These are phyloP conservation scores for Starmerella bombicola DNA, from an alignment of 805 yeast species.

Conservation along the genomic window DNA sequence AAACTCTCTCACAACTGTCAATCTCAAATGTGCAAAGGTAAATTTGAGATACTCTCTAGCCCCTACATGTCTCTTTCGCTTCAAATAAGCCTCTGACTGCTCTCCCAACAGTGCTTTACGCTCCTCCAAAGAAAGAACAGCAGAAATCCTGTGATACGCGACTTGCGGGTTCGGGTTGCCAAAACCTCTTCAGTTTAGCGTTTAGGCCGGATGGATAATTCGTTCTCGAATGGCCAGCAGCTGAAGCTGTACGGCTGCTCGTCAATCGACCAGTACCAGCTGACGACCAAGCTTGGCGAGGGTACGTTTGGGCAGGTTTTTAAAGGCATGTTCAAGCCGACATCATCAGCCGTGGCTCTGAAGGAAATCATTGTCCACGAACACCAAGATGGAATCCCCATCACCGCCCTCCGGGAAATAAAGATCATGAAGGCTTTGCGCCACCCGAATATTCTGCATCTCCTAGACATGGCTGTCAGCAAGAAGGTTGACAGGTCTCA, in stretches of 20 bases:
- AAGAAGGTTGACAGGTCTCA: conserved; percentile 20
- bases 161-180: too few relatives aligned
- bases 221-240: too few relatives aligned
- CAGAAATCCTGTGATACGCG: too few relatives aligned
- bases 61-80: too few relatives aligned
- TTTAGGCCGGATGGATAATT: too few relatives aligned
- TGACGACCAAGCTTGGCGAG: conserved; percentile 45
- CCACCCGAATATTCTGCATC: conserved; percentile 61
- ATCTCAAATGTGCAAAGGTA: too few relatives aligned
- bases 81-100: too few relatives aligned
- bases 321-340: conserved; percentile 48
- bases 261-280: conserved; percentile 26
- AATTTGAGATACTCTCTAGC: too few relatives aligned
- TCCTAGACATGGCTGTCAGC: conserved; percentile 60
- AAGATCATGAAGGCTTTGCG: conserved; percentile 58
- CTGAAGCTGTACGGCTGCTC: conserved; percentile 28
- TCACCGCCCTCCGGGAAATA: conserved; percentile 89
- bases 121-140: too few relatives aligned
- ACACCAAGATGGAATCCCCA: conserved; percentile 70
- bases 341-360: conserved; percentile 62
- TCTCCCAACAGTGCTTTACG: too few relatives aligned
- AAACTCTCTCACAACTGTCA: too few relatives aligned
- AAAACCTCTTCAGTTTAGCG: too few relatives aligned
- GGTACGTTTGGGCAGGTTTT: conserved; percentile 88
- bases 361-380: conserved; percentile 72